A percentile compares a stretch with the other conserved stretches of the same genome.
phyloP scores from a whole-genome alignment of 2,329 filamentous ascomycete species.

The Exophiala lecanii-corni region DNA sequence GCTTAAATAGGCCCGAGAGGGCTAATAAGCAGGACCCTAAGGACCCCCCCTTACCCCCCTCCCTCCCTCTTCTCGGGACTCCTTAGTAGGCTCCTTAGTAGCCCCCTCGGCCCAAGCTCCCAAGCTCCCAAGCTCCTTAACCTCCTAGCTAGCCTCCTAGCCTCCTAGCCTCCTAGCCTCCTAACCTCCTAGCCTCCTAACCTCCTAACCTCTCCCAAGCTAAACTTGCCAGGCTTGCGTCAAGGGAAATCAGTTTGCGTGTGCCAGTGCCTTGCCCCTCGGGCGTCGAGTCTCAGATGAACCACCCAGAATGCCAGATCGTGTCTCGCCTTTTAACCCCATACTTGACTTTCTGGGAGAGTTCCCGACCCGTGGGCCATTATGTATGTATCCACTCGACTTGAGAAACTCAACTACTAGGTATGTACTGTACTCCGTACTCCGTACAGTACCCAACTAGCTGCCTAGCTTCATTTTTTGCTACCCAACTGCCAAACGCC shows the following conservation, averaged over 20 bases:
- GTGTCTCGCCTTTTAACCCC: not conserved
- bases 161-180: no score
- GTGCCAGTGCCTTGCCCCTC: not conserved
- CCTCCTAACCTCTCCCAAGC: not conserved
- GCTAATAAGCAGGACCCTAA: no score
- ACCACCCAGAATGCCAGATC: not conserved
- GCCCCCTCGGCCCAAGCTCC: no score
- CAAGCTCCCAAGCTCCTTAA: not conserved
- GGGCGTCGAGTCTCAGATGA: not conserved
- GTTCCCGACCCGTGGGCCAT: not conserved
- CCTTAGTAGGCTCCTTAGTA: no score
- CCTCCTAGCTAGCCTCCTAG: no score
- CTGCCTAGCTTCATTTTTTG: no score
- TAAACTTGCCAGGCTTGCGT: not conserved
- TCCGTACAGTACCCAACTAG: no score
- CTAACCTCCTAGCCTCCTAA: no score
- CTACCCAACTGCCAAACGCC: no score
- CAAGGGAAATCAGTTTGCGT: not conserved
- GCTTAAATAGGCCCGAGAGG: no score
- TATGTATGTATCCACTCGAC: not conserved
- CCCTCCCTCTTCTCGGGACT: no score
- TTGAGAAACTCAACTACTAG: not conserved
- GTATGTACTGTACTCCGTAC: not conserved
- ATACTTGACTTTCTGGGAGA: not conserved
- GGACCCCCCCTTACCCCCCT: no score